phyloP scores from a whole-genome alignment of 352 stramenopile species.

The Phytophthora parvispora region DNA sequence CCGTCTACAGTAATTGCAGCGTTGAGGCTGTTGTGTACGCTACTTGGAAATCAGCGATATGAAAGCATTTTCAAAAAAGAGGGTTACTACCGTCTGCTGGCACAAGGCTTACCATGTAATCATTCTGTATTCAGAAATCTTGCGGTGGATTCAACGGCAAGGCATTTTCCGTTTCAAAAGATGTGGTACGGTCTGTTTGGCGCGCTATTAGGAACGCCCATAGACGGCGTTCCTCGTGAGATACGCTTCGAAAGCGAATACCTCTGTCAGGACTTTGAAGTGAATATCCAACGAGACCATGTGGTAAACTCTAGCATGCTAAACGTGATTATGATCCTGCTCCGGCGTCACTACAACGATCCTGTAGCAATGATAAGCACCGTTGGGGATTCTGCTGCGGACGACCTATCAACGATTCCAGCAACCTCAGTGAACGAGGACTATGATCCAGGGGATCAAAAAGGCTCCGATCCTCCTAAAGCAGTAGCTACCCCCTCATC shows the following conservation, averaged over 20 bases:
- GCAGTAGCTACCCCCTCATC: neutral
- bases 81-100: constrained; percentile 74
- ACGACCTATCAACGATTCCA: constrained; percentile 1
- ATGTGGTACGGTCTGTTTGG: constrained; percentile 82
- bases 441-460: neutral
- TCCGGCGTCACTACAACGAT: constrained; percentile 72
- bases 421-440: neutral
- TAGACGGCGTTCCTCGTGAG: constrained; percentile 69
- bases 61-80: constrained; percentile 72
- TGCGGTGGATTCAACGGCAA: neutral
- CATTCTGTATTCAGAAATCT: constrained; percentile 31
- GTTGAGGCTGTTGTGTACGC: constrained; percentile 54
- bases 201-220: constrained; percentile 64
- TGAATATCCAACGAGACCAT: constrained; percentile 68
- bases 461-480: neutral
- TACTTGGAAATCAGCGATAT: constrained; percentile 60
- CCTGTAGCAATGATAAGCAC: constrained; percentile 40
- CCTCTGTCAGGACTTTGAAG: constrained; percentile 74
- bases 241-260: constrained; percentile 76
- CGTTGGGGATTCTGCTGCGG: neutral
- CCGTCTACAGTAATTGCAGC: constrained; percentile 65
- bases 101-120: constrained; percentile 66
- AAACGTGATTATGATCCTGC: constrained; percentile 58
- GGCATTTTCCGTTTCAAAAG: constrained; percentile 67
- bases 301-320: constrained; percentile 64